A percentile compares a stretch with the other conserved stretches of the same genome.
phyloP scores from a whole-genome alignment of 495 filamentous ascomycete genomes.

The Diplogelasinospora grovesii region DNA sequence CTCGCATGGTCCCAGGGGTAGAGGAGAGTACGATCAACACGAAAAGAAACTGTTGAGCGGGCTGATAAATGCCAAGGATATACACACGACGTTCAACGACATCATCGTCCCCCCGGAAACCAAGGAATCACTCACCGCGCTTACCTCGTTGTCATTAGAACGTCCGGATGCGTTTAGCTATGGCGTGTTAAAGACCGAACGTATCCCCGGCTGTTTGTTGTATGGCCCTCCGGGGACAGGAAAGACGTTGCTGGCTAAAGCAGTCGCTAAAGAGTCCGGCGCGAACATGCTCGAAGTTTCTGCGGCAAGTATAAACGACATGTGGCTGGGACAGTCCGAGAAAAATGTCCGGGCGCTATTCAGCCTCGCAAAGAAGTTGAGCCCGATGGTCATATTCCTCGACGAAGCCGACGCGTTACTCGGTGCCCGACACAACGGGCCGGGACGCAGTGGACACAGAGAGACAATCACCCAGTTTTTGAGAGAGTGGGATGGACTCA shows the following conservation, averaged over 20 bases:
- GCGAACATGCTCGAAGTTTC: constrained; percentile 64
- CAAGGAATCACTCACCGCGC: constrained; percentile 78
- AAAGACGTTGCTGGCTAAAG: constrained; percentile 92
- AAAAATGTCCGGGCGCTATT: constrained; percentile 96
- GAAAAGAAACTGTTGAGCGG: constrained; percentile 80
- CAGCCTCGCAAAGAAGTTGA: constrained; percentile 80
- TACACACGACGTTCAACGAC: constrained; percentile 79
- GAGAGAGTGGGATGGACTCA: constrained; percentile 96
- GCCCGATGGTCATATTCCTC: constrained; percentile 93
- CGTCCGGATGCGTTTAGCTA: constrained; percentile 94
- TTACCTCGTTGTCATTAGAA: constrained; percentile 80
- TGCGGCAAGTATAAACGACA: constrained; percentile 76
- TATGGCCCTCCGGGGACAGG: constrained; percentile 96
- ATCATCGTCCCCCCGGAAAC: constrained; percentile 77
- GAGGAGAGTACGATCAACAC: constrained; percentile 47
- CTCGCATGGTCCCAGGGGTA: too few species aligned
- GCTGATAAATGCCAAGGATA: constrained; percentile 70
- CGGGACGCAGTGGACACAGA: constrained; percentile 58
- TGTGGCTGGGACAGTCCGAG: constrained; percentile 93
- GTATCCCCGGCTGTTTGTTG: constrained; percentile 81
- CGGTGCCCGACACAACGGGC: constrained; percentile 56
- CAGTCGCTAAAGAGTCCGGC: constrained; percentile 89
- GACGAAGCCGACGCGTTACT: constrained; percentile 95
- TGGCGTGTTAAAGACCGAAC: constrained; percentile 85
- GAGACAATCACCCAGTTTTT: constrained; percentile 97